These are phyloP conservation scores for Fragilariopsis cylindrus DNA, from an alignment of 108 stramenopile genomes.

Conservation along the genomic window DNA sequence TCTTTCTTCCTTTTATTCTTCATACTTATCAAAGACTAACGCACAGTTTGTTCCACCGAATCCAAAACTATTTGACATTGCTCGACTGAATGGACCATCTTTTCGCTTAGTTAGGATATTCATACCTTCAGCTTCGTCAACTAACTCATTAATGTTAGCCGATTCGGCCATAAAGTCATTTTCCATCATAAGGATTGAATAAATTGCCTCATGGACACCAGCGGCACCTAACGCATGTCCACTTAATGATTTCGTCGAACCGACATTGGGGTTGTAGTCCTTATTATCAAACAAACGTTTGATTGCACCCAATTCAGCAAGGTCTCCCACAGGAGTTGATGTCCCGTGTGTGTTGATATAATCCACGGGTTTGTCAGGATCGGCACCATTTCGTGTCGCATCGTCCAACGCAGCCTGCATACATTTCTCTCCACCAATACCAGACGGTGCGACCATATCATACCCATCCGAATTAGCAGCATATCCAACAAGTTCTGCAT, in stretches of 20 bases:
- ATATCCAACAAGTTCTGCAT: conserved; percentile 96
- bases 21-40: conserved; percentile 93
- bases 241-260: conserved; percentile 94
- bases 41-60: conserved; percentile 99
- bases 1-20: conserved; percentile 43
- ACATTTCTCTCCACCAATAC: conserved; percentile 90
- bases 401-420: conserved; percentile 93
- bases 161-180: conserved; percentile 95
- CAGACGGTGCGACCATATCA: conserved; percentile 98
- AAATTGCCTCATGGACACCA: conserved; percentile 96
- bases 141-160: conserved; percentile 87
- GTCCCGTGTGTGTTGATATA: conserved; percentile 99
- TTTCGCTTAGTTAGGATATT: conserved; percentile 86
- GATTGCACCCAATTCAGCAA: conserved; percentile 92
- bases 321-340: conserved; percentile 97
- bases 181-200: conserved; percentile 94
- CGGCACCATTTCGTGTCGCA: conserved; percentile 55
- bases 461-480: conserved; percentile 98
- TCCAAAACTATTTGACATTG: conserved; percentile 99
- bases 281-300: conserved; percentile 79
- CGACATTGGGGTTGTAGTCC: conserved; percentile 92
- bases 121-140: conserved; percentile 94
- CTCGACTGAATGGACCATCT: conserved; percentile 88
- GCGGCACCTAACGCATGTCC: conserved; percentile 99
- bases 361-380: conserved; percentile 76